Conservation (phyloP, 2,329 filamentous ascomycete species). For the Pyricularia sp. region DNA sequence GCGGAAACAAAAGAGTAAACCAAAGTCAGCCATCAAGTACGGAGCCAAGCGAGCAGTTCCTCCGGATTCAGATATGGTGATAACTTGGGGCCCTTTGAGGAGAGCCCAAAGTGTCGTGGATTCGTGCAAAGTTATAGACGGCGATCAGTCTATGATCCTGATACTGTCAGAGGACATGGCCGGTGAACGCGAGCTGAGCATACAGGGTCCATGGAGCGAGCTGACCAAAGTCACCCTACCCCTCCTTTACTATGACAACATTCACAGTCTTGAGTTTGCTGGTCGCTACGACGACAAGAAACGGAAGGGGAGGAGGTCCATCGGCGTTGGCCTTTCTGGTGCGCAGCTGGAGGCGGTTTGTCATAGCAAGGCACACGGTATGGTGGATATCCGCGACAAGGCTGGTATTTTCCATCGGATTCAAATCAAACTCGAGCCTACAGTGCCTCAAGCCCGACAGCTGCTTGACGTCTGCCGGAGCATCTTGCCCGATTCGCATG, state of each 20-base stretch:
- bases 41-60: constrained; percentile 13
- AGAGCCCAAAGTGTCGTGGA: constrained; percentile 61
- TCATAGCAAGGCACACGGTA: constrained; percentile 47
- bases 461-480: constrained; percentile 54
- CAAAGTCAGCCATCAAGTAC: constrained; percentile 1
- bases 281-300: constrained; percentile 42
- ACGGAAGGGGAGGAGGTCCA: constrained; percentile 23
- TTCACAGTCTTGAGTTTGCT: constrained; percentile 47
- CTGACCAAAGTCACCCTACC: constrained; percentile 60
- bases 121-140: constrained; percentile 62
- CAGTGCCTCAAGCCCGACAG: constrained; percentile 50
- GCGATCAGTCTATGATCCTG: constrained; percentile 57
- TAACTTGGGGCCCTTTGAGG: constrained; percentile 40
- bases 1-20: constrained; percentile 16
- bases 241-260: constrained; percentile 47
- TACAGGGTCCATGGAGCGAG: constrained; percentile 68
- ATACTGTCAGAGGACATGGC: constrained; percentile 57
- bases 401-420: constrained; percentile 55
- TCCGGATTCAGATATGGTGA: constrained; percentile 18
- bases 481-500: constrained; percentile 49
- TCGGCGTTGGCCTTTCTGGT: constrained; percentile 35
- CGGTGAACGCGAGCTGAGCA: constrained; percentile 56
- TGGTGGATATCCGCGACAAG: constrained; percentile 59
- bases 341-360: constrained; percentile 44
- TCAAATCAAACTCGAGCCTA: constrained; percentile 57